phyloP scores from a whole-genome alignment of 352 stramenopile genomes.

The Phytophthora pisi region DNA sequence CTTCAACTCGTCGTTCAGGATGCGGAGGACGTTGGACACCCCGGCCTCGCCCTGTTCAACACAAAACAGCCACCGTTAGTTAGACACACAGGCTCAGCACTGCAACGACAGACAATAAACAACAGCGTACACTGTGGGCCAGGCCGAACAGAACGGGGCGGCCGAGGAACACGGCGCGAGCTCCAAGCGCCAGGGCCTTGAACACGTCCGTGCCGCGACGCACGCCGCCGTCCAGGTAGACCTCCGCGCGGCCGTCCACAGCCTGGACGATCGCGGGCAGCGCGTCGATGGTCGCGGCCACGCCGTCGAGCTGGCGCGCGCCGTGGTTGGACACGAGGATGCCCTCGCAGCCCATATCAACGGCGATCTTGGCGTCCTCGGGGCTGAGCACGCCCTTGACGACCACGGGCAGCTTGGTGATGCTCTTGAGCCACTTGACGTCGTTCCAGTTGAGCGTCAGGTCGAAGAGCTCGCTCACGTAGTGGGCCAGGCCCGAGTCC shows the following conservation, averaged over 20 bases:
- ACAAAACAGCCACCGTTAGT: not conserved
- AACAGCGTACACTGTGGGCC: conserved; percentile 75
- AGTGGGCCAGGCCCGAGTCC: conserved; percentile 38
- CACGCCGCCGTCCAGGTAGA: conserved; percentile 95
- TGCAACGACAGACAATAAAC: not conserved
- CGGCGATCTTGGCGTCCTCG: conserved; percentile 91
- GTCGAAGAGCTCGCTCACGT: conserved; percentile 91
- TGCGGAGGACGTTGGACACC: conserved; percentile 88
- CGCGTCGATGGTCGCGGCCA: conserved; percentile 91
- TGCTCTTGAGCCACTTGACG: conserved; percentile 92
- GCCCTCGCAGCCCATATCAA: conserved; percentile 90
- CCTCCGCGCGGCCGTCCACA: conserved; percentile 81
- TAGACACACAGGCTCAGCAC: not conserved
- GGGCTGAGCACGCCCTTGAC: conserved; percentile 94
- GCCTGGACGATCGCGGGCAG: conserved; percentile 91
- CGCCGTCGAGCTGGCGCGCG: conserved; percentile 91
- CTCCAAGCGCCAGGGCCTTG: conserved; percentile 91
- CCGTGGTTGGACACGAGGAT: conserved; percentile 96
- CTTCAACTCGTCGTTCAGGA: conserved; percentile 93
- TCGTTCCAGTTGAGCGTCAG: conserved; percentile 94
- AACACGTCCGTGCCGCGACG: conserved; percentile 95
- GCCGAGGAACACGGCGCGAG: conserved; percentile 94
- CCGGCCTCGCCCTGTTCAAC: conserved; percentile 75
- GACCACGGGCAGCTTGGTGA: conserved; percentile 91
- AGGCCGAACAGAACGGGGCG: conserved; percentile 95